Evolutionary conservation across 306 rosid genomes (phyloP).

Genomic region (Dalbergia cultrata): DNA sequence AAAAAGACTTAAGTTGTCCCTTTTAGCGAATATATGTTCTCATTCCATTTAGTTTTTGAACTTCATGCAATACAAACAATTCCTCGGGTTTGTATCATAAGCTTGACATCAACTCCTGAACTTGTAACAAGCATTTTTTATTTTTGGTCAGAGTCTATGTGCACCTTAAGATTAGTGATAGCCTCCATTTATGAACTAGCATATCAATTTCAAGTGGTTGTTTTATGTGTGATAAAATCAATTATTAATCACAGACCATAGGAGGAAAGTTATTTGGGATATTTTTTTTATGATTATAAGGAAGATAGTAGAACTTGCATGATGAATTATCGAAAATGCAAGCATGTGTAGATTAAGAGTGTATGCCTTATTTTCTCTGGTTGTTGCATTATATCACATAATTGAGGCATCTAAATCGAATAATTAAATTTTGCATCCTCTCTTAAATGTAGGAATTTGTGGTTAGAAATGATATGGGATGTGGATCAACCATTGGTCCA

Average conservation of each 20-base stretch:
- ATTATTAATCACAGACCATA: slow-evolving; percentile 20
- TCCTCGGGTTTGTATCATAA: not conserved
- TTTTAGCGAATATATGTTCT: not conserved
- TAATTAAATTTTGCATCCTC: not conserved
- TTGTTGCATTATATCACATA: slow-evolving; percentile 16
- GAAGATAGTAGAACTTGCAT: slow-evolving; percentile 8
- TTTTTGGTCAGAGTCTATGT: not conserved
- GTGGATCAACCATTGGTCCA: slow-evolving; percentile 99
- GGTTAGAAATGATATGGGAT: slow-evolving; percentile 98
- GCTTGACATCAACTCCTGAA: slow-evolving; percentile 2
- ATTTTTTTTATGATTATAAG: slow-evolving; percentile 17
- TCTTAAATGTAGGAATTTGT: slow-evolving; percentile 74
- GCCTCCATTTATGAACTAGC: not conserved
- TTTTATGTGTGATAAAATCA: not conserved
- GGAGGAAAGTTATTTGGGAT: not conserved
- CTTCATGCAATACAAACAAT: not conserved
- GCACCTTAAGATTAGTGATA: not conserved
- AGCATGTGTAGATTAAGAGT: slow-evolving; percentile 19
- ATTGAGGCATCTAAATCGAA: not conserved
- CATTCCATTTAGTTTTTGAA: not conserved
- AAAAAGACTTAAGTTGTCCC: not conserved
- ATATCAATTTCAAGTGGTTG: slow-evolving; percentile 7
- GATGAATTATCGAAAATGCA: slow-evolving; percentile 1
- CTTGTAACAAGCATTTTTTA: not conserved
- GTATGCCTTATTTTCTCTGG: slow-evolving; percentile 4